Conservation (phyloP, 1,284 basidiomycete species). For the Leccinum subfulvum region DNA sequence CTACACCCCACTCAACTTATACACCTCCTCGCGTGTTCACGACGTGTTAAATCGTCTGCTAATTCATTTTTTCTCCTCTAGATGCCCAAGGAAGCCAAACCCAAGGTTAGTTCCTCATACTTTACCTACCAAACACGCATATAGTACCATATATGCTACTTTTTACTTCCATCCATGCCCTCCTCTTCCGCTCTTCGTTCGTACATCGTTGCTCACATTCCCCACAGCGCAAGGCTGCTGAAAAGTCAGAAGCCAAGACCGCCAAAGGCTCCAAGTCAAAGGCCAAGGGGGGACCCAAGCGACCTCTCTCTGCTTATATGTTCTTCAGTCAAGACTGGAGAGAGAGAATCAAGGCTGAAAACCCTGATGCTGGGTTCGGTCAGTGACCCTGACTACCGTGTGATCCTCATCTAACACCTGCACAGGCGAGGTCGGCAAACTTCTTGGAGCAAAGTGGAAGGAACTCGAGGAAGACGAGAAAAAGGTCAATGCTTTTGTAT, state of each 20-base stretch:
- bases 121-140: slow-evolving; percentile 6
- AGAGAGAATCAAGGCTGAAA: slow-evolving; percentile 92
- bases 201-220: slow-evolving; percentile 19
- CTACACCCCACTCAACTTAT: slow-evolving; percentile 27
- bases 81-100: slow-evolving; percentile 85
- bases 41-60: slow-evolving; percentile 36
- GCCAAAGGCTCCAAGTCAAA: slow-evolving; percentile 73
- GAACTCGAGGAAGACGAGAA: slow-evolving; percentile 81
- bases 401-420: slow-evolving; percentile 11
- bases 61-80: slow-evolving; percentile 39
- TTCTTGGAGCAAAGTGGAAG: slow-evolving; percentile 90
- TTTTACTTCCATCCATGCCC: slow-evolving; percentile 1
- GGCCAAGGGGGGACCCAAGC: slow-evolving; percentile 62
- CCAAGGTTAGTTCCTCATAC: slow-evolving; percentile 51
- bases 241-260: slow-evolving; percentile 63
- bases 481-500: slow-evolving; percentile 53
- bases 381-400: slow-evolving; percentile 29
- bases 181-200: background rate
- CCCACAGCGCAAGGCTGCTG: slow-evolving; percentile 67
- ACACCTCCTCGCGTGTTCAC: slow-evolving; percentile 25
- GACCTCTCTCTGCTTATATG: slow-evolving; percentile 95
- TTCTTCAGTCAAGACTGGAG: slow-evolving; percentile 97
- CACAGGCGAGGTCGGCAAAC: slow-evolving; percentile 79
- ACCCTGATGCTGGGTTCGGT: slow-evolving; percentile 94
- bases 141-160: slow-evolving; percentile 25